These are phyloP conservation scores for Ophiostoma pallidulum DNA, from an alignment of 2,329 filamentous ascomycete genomes.

Conservation along the genomic window DNA sequence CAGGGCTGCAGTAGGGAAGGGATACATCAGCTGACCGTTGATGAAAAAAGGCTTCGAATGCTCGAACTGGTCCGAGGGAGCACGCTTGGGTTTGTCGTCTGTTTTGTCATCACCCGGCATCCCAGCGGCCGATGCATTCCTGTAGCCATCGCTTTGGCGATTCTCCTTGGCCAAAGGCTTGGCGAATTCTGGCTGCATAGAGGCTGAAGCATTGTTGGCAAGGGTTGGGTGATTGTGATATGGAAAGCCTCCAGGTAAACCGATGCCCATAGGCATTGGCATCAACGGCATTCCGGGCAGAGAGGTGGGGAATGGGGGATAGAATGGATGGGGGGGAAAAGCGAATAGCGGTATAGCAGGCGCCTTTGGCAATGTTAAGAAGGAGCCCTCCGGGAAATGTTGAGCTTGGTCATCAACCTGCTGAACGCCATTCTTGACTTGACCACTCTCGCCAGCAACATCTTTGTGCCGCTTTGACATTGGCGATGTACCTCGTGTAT, in stretches of 20 bases:
- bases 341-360: constrained; percentile 20
- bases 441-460: constrained; percentile 18
- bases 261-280: constrained; percentile 31
- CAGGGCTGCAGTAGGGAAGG: constrained; percentile 18
- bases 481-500: constrained; percentile 45
- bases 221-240: constrained; percentile 10
- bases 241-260: constrained; percentile 15
- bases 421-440: constrained; percentile 19
- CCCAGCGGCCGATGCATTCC: constrained; percentile 13
- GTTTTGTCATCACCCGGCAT: constrained; percentile 18
- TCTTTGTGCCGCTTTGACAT: constrained; percentile 43
- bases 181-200: constrained; percentile 14
- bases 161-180: constrained; percentile 16
- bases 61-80: constrained; percentile 38
- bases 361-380: constrained; percentile 5
- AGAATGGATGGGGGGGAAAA: constrained; percentile 14
- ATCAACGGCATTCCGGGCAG: constrained; percentile 30
- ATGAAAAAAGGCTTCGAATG: constrained; percentile 35
- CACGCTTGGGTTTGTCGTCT: constrained; percentile 26
- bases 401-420: constrained; percentile 7
- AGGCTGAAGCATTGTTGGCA: neutral
- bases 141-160: constrained; percentile 18
- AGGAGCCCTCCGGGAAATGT: neutral
- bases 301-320: constrained; percentile 12
- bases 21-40: constrained; percentile 27